Evolutionary conservation across 2,329 filamentous ascomycete species (phyloP).

Genomic region (Sclerotinia glacialis): DNA sequence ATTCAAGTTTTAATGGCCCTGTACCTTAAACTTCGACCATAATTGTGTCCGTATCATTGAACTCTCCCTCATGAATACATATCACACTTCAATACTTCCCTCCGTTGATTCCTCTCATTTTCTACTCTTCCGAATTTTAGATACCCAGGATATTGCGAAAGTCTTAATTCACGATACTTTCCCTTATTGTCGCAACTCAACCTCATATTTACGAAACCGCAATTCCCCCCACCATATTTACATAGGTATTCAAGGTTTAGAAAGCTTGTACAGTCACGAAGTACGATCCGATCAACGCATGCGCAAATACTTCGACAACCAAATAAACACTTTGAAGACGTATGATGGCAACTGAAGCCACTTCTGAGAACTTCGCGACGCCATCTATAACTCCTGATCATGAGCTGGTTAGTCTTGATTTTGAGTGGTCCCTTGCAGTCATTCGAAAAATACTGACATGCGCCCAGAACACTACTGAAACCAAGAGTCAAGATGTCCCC

Average conservation of each 20-base stretch:
- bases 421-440: not conserved
- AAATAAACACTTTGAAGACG: conserved; percentile 45
- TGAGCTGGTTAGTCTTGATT: conserved; percentile 37
- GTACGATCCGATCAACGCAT: conserved; percentile 29
- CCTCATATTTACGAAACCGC: conserved; percentile 9
- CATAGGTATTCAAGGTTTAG: conserved; percentile 2
- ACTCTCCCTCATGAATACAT: conserved; percentile 5
- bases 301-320: conserved; percentile 37
- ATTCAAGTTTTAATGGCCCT: not conserved
- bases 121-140: not conserved
- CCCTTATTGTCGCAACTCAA: conserved; percentile 7
- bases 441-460: conserved; percentile 29
- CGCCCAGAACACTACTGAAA: conserved; percentile 45
- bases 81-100: conserved; percentile 3
- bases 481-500: conserved; percentile 49
- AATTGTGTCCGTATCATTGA: conserved; percentile 10
- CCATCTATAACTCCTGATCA: conserved; percentile 34
- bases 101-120: not conserved
- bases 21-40: conserved; percentile 10
- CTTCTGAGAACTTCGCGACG: conserved; percentile 47
- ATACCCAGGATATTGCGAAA: conserved; percentile 10
- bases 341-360: conserved; percentile 65
- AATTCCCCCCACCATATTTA: conserved; percentile 4
- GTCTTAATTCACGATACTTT: not conserved
- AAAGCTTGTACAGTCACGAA: conserved; percentile 26